A percentile compares a stretch with the other conserved stretches of the same genome.
Evolutionary conservation across 495 filamentous ascomycete species (phyloP).

Genomic region (Choiromyces venosus): DNA sequence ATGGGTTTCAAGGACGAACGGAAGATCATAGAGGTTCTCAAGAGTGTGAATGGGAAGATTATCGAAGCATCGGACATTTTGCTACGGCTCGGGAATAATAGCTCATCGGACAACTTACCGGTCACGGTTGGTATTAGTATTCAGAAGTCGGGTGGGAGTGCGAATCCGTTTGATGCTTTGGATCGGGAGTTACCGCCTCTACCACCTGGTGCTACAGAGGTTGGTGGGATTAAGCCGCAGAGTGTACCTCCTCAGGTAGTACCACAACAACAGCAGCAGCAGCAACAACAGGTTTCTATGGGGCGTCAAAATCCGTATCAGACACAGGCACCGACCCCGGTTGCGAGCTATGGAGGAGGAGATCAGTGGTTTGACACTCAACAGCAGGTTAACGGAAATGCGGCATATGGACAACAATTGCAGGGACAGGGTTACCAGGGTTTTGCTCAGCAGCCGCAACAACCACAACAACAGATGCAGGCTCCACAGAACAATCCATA

Average conservation of each 20-base stretch:
- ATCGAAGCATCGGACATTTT: conserved; percentile 79
- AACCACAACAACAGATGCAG: conserved; percentile 51
- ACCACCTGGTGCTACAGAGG: conserved; percentile 46
- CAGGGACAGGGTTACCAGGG: conserved; percentile 47
- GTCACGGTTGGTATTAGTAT: conserved; percentile 44
- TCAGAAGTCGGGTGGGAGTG: conserved; percentile 45
- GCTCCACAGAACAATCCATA: conserved; percentile 32
- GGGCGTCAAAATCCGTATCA: conserved; percentile 21
- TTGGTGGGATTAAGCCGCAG: conserved; percentile 60
- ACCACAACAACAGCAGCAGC: conserved; percentile 42
- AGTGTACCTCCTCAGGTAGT: conserved; percentile 54
- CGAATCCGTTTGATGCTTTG: conserved; percentile 63
- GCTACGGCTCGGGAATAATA: conserved; percentile 48
- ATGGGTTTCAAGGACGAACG: conserved; percentile 91
- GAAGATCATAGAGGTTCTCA: conserved; percentile 70
- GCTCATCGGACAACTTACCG: conserved; percentile 38
- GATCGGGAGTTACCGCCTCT: conserved; percentile 36
- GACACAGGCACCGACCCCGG: not conserved
- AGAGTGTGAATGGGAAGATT: conserved; percentile 72
- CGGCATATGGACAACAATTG: conserved; percentile 47
- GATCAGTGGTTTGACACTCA: conserved; percentile 42
- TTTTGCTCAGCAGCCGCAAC: conserved; percentile 43
- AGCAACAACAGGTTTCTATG: conserved; percentile 18
- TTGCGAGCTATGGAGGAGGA: not conserved
- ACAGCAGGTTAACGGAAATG: conserved; percentile 43